These are phyloP conservation scores for Peronosclerospora sorghi DNA, from an alignment of 352 stramenopile species.

Conservation along the genomic window DNA sequence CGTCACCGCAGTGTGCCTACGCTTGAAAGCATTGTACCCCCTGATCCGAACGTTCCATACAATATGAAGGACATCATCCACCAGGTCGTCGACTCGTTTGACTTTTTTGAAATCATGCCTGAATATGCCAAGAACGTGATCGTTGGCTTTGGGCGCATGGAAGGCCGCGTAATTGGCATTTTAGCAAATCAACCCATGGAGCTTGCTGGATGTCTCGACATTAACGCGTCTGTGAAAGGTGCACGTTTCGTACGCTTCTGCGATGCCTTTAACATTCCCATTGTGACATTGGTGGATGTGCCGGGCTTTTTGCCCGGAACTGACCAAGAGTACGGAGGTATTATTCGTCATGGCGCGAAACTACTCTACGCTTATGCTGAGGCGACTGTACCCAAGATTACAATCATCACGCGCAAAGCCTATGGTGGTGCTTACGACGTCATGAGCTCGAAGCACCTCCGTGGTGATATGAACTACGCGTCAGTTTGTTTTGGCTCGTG, in stretches of 20 bases:
- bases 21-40: constrained; percentile 90
- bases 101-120: constrained; percentile 96
- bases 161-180: constrained; percentile 92
- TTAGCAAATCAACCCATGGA: constrained; percentile 97
- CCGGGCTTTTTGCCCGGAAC: constrained; percentile 96
- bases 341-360: constrained; percentile 97
- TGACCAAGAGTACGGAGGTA: constrained; percentile 84
- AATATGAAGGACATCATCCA: constrained; percentile 96
- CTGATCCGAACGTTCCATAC: constrained; percentile 96
- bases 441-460: constrained; percentile 97
- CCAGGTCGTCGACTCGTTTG: constrained; percentile 91
- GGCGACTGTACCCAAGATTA: constrained; percentile 97
- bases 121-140: constrained; percentile 98
- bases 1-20: constrained; percentile 76
- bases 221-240: constrained; percentile 94
- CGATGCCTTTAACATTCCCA: constrained; percentile 97
- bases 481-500: constrained; percentile 18
- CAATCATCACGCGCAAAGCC: constrained; percentile 97
- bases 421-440: constrained; percentile 99
- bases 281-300: constrained; percentile 98
- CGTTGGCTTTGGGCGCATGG: constrained; percentile 93
- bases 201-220: constrained; percentile 95
- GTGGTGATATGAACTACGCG: constrained; percentile 96
- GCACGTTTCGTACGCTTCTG: constrained; percentile 97
- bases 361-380: constrained; percentile 97